Percentiles rank a stretch among this genome's conserved stretches.
These are phyloP conservation scores for Postia placenta DNA, from an alignment of 768 basidiomycete genomes.

Conservation along the genomic window DNA sequence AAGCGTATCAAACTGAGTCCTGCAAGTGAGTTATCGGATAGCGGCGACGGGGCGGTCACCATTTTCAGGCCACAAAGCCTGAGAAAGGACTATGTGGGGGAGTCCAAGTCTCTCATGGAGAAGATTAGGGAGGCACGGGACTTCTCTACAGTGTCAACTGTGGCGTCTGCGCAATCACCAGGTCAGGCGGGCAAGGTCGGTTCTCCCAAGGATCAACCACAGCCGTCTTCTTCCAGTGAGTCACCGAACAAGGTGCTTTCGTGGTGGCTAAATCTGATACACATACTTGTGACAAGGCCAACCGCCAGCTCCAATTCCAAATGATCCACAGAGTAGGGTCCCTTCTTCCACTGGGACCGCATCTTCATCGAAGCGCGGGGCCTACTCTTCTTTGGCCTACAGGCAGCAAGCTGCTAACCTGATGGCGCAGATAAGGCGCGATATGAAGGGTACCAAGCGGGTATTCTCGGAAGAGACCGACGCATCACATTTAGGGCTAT, in stretches of 20 bases:
- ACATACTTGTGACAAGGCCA: no score
- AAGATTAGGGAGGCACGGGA: conserved; percentile 74
- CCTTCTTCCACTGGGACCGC: conserved; percentile 17
- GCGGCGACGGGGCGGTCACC: conserved; percentile 38
- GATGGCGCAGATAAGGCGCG: conserved; percentile 82
- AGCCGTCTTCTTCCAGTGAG: not conserved
- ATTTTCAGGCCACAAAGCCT: conserved; percentile 43
- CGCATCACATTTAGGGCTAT: conserved; percentile 30
- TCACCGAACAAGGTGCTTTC: no score
- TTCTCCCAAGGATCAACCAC: not conserved
- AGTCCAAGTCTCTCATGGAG: conserved; percentile 72
- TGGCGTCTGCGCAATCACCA: conserved; percentile 35
- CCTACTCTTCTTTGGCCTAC: conserved; percentile 61
- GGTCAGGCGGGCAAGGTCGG: not conserved
- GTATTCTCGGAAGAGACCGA: conserved; percentile 66
- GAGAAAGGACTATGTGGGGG: conserved; percentile 70
- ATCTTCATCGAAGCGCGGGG: conserved; percentile 26
- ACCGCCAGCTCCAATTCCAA: not conserved
- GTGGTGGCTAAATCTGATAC: conserved; percentile 6
- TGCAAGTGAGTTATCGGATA: conserved; percentile 46
- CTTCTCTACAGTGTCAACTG: conserved; percentile 70
- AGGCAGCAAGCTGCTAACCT: conserved; percentile 71
- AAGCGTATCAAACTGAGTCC: conserved; percentile 81
- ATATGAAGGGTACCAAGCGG: conserved; percentile 70
- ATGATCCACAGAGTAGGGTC: conserved; percentile 13